A percentile compares a stretch with the other conserved stretches of the same genome.
Conservation (phyloP, 441 rosid genomes). For the Gossypium trilobum region DNA sequence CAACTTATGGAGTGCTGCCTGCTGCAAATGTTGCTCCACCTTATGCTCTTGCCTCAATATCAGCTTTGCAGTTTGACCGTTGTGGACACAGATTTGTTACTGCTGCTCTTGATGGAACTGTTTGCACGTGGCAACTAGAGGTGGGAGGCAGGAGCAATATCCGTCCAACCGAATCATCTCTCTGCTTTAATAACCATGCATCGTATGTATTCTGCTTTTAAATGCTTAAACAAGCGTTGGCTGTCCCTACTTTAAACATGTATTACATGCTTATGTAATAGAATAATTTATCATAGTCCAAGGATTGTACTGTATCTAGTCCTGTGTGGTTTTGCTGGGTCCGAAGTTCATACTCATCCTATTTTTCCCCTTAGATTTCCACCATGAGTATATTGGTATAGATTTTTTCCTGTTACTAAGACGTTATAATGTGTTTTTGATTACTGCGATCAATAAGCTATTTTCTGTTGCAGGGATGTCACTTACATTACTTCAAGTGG, state of each 20-base stretch:
- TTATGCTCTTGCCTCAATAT: conserved; percentile 80
- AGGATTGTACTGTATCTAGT: neutral
- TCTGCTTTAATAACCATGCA: conserved; percentile 77
- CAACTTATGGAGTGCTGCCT: conserved; percentile 86
- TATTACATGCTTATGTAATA: neutral
- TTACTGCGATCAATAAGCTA: conserved; percentile 10
- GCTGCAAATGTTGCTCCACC: conserved; percentile 85
- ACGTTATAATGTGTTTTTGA: neutral
- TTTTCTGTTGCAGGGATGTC: conserved; percentile 61
- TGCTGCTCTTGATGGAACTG: conserved; percentile 83
- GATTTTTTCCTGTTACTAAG: neutral
- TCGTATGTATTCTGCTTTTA: conserved; percentile 47
- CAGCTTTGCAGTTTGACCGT: conserved; percentile 76
- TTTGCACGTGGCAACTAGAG: conserved; percentile 90
- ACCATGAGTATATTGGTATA: neutral
- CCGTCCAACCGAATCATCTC: conserved; percentile 75
- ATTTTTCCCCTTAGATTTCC: neutral
- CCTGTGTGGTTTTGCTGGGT: neutral
- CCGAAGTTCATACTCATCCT: neutral
- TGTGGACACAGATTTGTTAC: conserved; percentile 88
- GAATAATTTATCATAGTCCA: neutral
- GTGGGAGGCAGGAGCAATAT: conserved; percentile 89
- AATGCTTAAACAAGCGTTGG: neutral
- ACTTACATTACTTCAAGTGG: conserved; percentile 80
- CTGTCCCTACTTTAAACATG: conserved; percentile 7